A percentile compares a stretch with the other conserved stretches of the same genome.
phyloP scores from a whole-genome alignment of 257 asterid species.

The Rauvolfia tetraphylla region DNA sequence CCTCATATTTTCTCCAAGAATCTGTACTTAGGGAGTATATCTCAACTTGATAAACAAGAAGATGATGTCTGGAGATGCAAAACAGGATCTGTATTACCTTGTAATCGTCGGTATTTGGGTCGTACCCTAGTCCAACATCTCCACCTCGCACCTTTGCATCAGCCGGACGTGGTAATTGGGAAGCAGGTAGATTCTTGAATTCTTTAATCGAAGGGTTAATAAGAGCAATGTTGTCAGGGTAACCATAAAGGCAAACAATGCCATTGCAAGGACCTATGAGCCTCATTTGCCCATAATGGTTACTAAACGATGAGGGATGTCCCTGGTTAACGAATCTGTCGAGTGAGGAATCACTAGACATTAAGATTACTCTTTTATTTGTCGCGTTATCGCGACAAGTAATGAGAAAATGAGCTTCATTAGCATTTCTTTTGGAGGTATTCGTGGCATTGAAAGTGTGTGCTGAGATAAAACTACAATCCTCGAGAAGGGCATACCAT shows the following conservation, averaged over 20 bases:
- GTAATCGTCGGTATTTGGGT: slow-evolving; percentile 28
- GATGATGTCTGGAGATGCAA: slow-evolving; percentile 23
- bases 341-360: slow-evolving; percentile 20
- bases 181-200: slow-evolving; percentile 33
- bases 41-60: slow-evolving; percentile 39
- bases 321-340: slow-evolving; percentile 27
- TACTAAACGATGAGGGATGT: slow-evolving; percentile 31
- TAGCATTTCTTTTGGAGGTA: neutral
- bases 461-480: slow-evolving; percentile 27
- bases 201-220: slow-evolving; percentile 50
- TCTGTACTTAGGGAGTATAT: slow-evolving; percentile 35
- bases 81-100: slow-evolving; percentile 53
- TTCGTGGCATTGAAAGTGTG: slow-evolving; percentile 18
- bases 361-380: slow-evolving; percentile 37
- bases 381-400: slow-evolving; percentile 39
- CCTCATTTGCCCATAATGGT: slow-evolving; percentile 46
- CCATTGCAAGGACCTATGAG: slow-evolving; percentile 57
- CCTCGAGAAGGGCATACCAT: slow-evolving; percentile 34
- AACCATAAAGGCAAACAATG: slow-evolving; percentile 47
- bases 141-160: slow-evolving; percentile 42
- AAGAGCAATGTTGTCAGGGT: slow-evolving; percentile 45
- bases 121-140: slow-evolving; percentile 49
- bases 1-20: slow-evolving; percentile 41
- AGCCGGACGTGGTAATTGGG: slow-evolving; percentile 27
- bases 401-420: slow-evolving; percentile 22